Conservation (phyloP, 768 basidiomycete species). For the Leccinum ochraceum region DNA sequence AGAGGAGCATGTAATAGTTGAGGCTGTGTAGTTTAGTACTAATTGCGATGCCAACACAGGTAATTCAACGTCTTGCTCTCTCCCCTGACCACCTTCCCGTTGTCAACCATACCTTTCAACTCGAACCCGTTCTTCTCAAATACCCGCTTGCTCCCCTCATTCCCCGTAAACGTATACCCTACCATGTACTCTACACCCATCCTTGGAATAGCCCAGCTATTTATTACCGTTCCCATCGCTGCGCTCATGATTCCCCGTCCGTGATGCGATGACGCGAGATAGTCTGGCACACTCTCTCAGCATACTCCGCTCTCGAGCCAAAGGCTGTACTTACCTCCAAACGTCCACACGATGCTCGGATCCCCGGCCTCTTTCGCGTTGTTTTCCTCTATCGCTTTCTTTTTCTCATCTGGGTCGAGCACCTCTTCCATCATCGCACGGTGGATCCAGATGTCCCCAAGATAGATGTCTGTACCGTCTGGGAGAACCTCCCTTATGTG, state of each 20-base stretch:
- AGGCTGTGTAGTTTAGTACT: conserved; percentile 17
- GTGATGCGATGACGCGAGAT: conserved; percentile 59
- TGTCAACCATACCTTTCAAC: conserved; percentile 39
- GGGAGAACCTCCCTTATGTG: conserved; percentile 53
- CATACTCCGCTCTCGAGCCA: not conserved
- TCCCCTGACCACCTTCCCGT: conserved; percentile 41
- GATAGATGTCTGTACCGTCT: conserved; percentile 52
- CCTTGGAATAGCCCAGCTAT: conserved; percentile 62
- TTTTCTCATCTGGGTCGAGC: conserved; percentile 39
- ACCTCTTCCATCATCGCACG: conserved; percentile 31
- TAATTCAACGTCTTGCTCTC: conserved; percentile 37
- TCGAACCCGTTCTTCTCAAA: conserved; percentile 69
- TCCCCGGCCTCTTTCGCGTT: conserved; percentile 45
- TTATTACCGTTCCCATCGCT: conserved; percentile 54
- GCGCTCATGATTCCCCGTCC: conserved; percentile 73
- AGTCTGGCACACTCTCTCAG: conserved; percentile 44
- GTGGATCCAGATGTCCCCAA: conserved; percentile 42
- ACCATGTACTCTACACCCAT: conserved; percentile 56
- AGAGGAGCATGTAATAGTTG: conserved; percentile 2
- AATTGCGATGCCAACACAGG: conserved; percentile 35
- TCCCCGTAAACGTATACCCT: conserved; percentile 49
- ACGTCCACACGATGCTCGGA: conserved; percentile 56
- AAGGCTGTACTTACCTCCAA: conserved; percentile 50
- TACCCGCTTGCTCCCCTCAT: conserved; percentile 60
- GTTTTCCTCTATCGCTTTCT: conserved; percentile 42